phyloP scores from a whole-genome alignment of 305 asterid genomes.

The Solanum hybrid region DNA sequence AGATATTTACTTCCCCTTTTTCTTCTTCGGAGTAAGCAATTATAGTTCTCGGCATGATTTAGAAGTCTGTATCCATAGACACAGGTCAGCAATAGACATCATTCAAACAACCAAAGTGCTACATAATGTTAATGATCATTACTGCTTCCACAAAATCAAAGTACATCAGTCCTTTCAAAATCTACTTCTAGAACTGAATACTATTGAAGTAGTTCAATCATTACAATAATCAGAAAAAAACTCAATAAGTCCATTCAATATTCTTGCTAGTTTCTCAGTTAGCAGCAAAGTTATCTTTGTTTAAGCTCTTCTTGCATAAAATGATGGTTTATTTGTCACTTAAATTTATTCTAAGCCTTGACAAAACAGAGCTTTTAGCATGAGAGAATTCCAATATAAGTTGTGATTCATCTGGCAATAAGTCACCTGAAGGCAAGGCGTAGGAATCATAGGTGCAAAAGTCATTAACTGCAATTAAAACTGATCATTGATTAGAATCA shows the following conservation, averaged over 20 bases:
- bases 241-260: not conserved
- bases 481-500: not conserved
- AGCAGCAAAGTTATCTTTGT: not conserved
- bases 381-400: not conserved
- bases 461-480: not conserved
- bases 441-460: not conserved
- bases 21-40: not conserved
- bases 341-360: not conserved
- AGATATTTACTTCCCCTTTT: not conserved
- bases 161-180: not conserved
- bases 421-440: not conserved
- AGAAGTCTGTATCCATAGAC: not conserved
- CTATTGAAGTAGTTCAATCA: not conserved
- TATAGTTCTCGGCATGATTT: not conserved
- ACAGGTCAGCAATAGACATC: not conserved
- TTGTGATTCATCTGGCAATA: not conserved
- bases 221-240: not conserved
- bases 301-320: not conserved
- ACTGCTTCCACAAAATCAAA: conserved; percentile 1
- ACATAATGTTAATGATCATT: not conserved
- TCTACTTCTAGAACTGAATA: not conserved
- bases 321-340: not conserved
- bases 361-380: not conserved
- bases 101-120: not conserved
- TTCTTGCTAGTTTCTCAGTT: not conserved